Evolutionary conservation across 2,329 filamentous ascomycete species (phyloP).

Genomic region (Nemania bipapillata): DNA sequence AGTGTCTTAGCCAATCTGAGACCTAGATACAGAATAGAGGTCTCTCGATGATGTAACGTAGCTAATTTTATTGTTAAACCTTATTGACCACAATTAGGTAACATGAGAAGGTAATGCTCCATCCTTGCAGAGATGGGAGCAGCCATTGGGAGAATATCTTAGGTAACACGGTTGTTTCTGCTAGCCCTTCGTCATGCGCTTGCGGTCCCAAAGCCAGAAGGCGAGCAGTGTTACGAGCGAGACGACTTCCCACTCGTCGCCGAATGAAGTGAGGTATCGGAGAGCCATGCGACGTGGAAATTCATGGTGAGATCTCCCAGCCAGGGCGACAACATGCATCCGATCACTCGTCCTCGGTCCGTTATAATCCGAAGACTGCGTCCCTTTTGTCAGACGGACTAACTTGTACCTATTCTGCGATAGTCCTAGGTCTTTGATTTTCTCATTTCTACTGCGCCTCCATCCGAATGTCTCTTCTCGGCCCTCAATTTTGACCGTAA

Average conservation of each 20-base stretch:
- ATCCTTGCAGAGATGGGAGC: constrained; percentile 8
- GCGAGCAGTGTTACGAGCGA: constrained; percentile 27
- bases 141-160: constrained; percentile 10
- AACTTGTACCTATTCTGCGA: constrained; percentile 32
- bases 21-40: neutral
- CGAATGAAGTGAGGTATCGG: constrained; percentile 18
- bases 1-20: constrained; percentile 1
- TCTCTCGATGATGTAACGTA: neutral
- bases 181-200: constrained; percentile 24
- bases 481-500: constrained; percentile 26
- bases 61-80: constrained; percentile 26
- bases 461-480: constrained; percentile 30
- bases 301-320: constrained; percentile 8
- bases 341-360: constrained; percentile 28
- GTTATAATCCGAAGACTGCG: neutral
- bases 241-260: constrained; percentile 32
- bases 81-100: constrained; percentile 22
- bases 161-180: constrained; percentile 23
- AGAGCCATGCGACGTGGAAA: constrained; percentile 15
- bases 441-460: constrained; percentile 29
- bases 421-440: constrained; percentile 25
- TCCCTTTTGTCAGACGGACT: constrained; percentile 18
- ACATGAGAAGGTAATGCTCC: constrained; percentile 9
- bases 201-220: constrained; percentile 32
- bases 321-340: constrained; percentile 31